Percentiles rank a stretch among this genome's conserved stretches.
Conservation (phyloP, 768 basidiomycete species). For the Megacollybia marginata region DNA sequence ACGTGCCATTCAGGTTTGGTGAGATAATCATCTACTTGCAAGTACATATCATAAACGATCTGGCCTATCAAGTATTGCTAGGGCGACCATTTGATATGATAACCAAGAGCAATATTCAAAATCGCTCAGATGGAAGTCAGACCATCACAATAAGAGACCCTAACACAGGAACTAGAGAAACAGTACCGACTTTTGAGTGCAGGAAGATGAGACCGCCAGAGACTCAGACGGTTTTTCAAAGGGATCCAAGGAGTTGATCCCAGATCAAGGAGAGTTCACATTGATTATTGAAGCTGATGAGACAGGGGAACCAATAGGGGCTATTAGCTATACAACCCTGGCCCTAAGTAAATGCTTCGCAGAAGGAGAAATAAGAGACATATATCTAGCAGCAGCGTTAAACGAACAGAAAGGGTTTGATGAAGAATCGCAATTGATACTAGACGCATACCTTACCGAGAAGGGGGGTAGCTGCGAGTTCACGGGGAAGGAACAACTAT, state of each 20-base stretch:
- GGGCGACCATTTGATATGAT: constrained; percentile 17
- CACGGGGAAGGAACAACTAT: too few relatives aligned
- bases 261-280: constrained; percentile 4
- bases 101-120: constrained; percentile 6
- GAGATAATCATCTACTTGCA: constrained; percentile 16
- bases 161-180: constrained; percentile 5
- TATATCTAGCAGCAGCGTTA: too few relatives aligned
- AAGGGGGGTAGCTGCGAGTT: too few relatives aligned
- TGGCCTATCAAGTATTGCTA: constrained; percentile 19
- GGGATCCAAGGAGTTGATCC: constrained; percentile 2
- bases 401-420: too few relatives aligned
- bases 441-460: too few relatives aligned
- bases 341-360: too few relatives aligned
- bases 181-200: constrained; percentile 8
- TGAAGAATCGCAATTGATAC: too few relatives aligned
- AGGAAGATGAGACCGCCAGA: neutral
- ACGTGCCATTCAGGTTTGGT: constrained; percentile 17
- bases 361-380: too few relatives aligned
- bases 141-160: constrained; percentile 14
- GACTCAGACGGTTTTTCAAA: neutral
- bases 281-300: neutral
- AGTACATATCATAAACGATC: constrained; percentile 15
- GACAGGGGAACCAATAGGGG: too few relatives aligned
- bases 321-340: too few relatives aligned
- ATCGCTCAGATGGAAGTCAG: constrained; percentile 10